These are phyloP conservation scores for Trichosporon faecale DNA, from an alignment of 1,284 basidiomycete genomes.

Conservation along the genomic window DNA sequence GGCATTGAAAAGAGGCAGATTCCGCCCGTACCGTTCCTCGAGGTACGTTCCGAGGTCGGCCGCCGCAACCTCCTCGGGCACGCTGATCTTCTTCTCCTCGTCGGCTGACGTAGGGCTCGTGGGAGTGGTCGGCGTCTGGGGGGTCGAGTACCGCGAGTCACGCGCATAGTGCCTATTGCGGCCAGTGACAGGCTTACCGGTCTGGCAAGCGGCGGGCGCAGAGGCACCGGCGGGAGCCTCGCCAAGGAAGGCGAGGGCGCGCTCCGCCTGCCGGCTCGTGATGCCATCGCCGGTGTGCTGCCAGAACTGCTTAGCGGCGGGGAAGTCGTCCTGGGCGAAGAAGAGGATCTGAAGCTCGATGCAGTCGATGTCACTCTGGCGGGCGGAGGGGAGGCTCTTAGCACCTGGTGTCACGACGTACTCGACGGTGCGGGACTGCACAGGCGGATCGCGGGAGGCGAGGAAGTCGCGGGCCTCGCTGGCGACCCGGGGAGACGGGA, in stretches of 20 bases:
- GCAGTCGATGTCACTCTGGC: slow-evolving; percentile 40
- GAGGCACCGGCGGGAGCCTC: slow-evolving; percentile 46
- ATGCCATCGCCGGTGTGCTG: slow-evolving; percentile 91
- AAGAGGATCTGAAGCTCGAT: slow-evolving; percentile 75
- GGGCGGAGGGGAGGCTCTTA: slow-evolving; percentile 22
- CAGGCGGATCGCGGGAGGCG: slow-evolving; percentile 53
- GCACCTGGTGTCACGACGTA: slow-evolving; percentile 62
- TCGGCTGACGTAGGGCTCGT: slow-evolving; percentile 4
- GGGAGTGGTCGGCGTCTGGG: background rate
- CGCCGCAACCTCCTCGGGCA: slow-evolving; percentile 49
- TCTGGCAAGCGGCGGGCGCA: background rate
- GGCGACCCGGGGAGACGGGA: slow-evolving; percentile 69
- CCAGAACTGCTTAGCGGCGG: slow-evolving; percentile 87
- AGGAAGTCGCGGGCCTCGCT: slow-evolving; percentile 74
- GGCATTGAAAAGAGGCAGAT: slow-evolving; percentile 72
- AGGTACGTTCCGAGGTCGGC: slow-evolving; percentile 60
- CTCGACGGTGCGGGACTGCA: slow-evolving; percentile 66
- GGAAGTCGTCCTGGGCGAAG: slow-evolving; percentile 65
- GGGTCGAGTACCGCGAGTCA: background rate
- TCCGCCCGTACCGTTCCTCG: slow-evolving; percentile 94
- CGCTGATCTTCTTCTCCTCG: background rate
- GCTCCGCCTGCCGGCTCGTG: slow-evolving; percentile 80
- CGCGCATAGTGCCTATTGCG: slow-evolving; percentile 44
- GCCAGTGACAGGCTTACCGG: slow-evolving; percentile 24
- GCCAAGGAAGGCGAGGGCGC: slow-evolving; percentile 67